These are phyloP conservation scores for Komagataella pastoris DNA, from an alignment of 805 yeast species.

Conservation along the genomic window DNA sequence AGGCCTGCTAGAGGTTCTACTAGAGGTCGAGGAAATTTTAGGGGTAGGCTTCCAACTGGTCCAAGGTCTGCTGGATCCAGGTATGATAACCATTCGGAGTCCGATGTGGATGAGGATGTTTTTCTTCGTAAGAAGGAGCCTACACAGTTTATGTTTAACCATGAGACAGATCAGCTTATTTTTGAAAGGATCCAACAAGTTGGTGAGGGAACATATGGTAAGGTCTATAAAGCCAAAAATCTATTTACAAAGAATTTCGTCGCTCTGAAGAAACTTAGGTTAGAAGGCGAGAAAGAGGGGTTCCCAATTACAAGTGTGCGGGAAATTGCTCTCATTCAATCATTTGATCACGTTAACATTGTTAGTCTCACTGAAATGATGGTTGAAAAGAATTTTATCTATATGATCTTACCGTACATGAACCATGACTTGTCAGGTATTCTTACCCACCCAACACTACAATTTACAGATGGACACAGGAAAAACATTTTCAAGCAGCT, in stretches of 20 bases:
- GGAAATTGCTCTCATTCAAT: conserved; percentile 76
- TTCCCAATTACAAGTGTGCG: conserved; percentile 93
- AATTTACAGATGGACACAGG: conserved; percentile 46
- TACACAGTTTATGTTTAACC: conserved; percentile 8
- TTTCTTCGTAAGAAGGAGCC: background rate
- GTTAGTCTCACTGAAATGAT: conserved; percentile 81
- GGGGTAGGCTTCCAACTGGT: conserved; percentile 1
- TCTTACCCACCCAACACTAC: conserved; percentile 59
- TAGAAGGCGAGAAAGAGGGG: conserved; percentile 86
- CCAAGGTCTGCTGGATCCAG: background rate
- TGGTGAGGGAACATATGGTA: conserved; percentile 98
- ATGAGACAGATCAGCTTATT: conserved; percentile 19
- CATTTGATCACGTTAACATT: conserved; percentile 70
- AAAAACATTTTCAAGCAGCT: conserved; percentile 57
- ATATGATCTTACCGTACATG: conserved; percentile 88
- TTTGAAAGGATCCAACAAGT: conserved; percentile 76
- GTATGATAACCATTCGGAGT: background rate
- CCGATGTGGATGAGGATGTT: background rate
- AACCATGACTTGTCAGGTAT: conserved; percentile 90
- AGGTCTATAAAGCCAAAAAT: conserved; percentile 82
- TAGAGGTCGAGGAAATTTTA: background rate
- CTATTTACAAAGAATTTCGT: conserved; percentile 52
- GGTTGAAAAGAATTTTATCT: conserved; percentile 64
- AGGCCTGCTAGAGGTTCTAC: background rate
- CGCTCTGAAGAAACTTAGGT: conserved; percentile 76